Base-by-base conservation (phyloP, 2,329 filamentous ascomycete genomes). In the Paradendryphiella salina region DNA sequence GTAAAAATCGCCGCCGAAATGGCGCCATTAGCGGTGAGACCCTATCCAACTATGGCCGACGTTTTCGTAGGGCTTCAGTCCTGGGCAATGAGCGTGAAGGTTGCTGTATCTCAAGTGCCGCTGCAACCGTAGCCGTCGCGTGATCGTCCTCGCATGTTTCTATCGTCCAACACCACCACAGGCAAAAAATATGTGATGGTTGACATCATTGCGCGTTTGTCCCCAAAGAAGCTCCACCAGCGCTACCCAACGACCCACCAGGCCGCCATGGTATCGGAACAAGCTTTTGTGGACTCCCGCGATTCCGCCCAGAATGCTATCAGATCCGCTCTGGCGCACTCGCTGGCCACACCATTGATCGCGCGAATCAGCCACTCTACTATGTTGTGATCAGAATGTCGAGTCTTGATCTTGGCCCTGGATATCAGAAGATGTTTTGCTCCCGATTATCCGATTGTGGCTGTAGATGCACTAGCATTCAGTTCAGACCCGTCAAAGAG, bases 1-100 rank as follows among this genome's bases (percentile, higher is more conserved):
- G 11, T 29, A 8, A 26, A 26, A 14, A 38, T 37, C 34, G 21
- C 32, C 39, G 45, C 49, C 49, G 49, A 43, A 43, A 39, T 49
- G 45, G 34, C 35, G 50, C 45, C 50, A 40, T 44, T 52, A 37
- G 50, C 50, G 50, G 50, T 52, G 50, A 52, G 45, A 36, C 50
- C 50, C 47, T 42, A 49, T 18, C 10, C 26, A 34, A 17, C 34
- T 36, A 14, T 31, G 34, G 23, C 38, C 3, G 28, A 32, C 21
- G 34, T 29, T 38, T 38, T 35, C 28, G 13, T 36, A 31, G 14
- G 11, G 23, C 36, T 17, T 41, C 36, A 11, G 39, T 36, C 15
- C 18, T 44, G n/a, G n/a, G 14, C 33, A 49, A 46, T 34, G 20
- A 48, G 38, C 29, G 36, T n/a, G 20, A 26, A 50, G 13, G 21